These are phyloP conservation scores for Apostasia ramifera DNA, from an alignment of 106 monocot species.

Conservation along the genomic window DNA sequence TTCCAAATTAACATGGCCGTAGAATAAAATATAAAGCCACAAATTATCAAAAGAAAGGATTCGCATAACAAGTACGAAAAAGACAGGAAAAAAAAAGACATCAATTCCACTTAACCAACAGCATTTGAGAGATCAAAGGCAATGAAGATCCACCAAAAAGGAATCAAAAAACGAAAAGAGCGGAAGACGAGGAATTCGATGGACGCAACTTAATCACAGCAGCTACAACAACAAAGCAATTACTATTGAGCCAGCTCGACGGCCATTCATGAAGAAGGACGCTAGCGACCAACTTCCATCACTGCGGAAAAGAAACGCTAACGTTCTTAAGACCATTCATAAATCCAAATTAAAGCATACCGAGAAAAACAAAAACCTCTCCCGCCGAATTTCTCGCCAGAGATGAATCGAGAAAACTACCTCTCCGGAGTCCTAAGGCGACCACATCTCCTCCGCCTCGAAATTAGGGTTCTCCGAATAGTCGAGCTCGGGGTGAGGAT, in stretches of 20 bases:
- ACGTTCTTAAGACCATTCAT: background rate
- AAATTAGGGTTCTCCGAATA: background rate
- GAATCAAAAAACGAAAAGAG: background rate
- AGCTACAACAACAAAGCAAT: background rate
- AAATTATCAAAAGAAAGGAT: too few species aligned
- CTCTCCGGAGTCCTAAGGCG: background rate
- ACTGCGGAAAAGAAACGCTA: background rate
- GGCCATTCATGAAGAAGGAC: background rate
- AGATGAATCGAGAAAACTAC: background rate
- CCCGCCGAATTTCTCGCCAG: background rate
- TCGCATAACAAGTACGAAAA: too few species aligned
- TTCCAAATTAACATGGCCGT: too few species aligned
- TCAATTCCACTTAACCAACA: too few species aligned
- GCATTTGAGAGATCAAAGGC: too few species aligned
- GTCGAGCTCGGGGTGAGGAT: background rate
- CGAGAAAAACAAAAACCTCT: background rate
- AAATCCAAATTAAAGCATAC: background rate
- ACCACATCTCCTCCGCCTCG: background rate
- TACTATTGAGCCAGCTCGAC: background rate
- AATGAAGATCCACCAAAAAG: background rate
- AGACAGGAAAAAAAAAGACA: too few species aligned
- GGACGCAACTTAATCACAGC: background rate
- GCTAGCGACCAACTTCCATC: background rate
- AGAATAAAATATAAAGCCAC: too few species aligned
- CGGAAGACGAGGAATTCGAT: background rate